phyloP scores from a whole-genome alignment of 2,329 filamentous ascomycete species.

The Paraphaeosphaeria sporulosa region DNA sequence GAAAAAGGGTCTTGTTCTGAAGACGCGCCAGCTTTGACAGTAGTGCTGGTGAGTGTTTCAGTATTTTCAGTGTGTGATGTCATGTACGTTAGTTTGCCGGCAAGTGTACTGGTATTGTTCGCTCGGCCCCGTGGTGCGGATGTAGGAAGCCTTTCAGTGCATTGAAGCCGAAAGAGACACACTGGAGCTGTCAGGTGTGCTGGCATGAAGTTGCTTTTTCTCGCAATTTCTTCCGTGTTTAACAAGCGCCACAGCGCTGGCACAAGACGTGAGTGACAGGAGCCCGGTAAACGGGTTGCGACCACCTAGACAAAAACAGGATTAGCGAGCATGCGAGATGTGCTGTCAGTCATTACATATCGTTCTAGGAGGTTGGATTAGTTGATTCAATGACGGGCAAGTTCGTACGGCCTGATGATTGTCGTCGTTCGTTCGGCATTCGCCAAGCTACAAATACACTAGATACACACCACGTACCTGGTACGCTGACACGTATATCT shows the following conservation, averaged over 20 bases:
- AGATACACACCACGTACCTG: background rate
- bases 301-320: background rate
- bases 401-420: background rate
- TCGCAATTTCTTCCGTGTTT: background rate
- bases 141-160: background rate
- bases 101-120: background rate
- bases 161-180: background rate
- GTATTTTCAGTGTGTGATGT: background rate
- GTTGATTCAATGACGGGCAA: background rate
- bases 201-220: background rate
- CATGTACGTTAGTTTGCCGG: background rate
- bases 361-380: background rate
- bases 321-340: background rate
- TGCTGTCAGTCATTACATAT: conserved; percentile 6
- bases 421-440: background rate
- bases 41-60: background rate
- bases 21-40: background rate
- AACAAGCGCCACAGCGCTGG: background rate
- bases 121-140: background rate
- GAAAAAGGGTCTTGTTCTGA: background rate
- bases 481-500: background rate
- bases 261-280: background rate
- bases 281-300: conserved; percentile 1
- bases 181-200: background rate
- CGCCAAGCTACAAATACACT: conserved; percentile 8